Evolutionary conservation across 1,284 basidiomycete genomes (phyloP), one percentile per base, ranked within the genome.

Genomic region (Bothia castanella): DNA sequence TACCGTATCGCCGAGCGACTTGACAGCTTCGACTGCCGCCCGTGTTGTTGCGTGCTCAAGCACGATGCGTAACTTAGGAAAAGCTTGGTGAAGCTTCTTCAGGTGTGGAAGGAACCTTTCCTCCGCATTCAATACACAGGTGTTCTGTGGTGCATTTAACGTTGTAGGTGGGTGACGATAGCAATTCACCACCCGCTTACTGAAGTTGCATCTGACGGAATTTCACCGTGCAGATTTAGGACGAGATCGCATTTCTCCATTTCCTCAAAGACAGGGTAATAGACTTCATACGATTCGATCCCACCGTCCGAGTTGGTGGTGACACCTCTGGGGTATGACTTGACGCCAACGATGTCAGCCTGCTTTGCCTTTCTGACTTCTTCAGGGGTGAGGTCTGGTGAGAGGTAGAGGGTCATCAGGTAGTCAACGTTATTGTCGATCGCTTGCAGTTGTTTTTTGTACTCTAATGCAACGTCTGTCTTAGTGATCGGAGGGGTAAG

Each of bases 31-130:
- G n/a, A 99, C 85, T 0, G 97, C 95, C 32, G 91, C 92, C 34
- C 89, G 82, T 2, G 95, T 98, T 0, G 97, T 99, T n/a, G 97
- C 97, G 65, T 99, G 97, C 71, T 99, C 97, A 35, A 99, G 83
- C 5, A 99, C 96, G 62, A 99, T 99, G 49, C 93, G 87, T 47
- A 99, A 81, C 36, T 76, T 78, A n/a, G 97, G 97, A 71, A 99
- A 99, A 23, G 80, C 78, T 47, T 74, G 69, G 61, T 98, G 93
- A 40, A 99, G 77, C 61, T 86, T 83, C 62, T 79, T 77, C 14
- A 99, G 79, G 70, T 99, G 95, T 4, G 89, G 85, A 29, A 99
- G 77, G 72, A 99, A 99, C 39, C 77, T 80, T 37, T 86, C 80
- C 67, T 99, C 97, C 14, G 97, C 96, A 62, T 99, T 99, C 55